phyloP scores from a whole-genome alignment of 2,329 filamentous ascomycete species.

The Xylaria digitata region DNA sequence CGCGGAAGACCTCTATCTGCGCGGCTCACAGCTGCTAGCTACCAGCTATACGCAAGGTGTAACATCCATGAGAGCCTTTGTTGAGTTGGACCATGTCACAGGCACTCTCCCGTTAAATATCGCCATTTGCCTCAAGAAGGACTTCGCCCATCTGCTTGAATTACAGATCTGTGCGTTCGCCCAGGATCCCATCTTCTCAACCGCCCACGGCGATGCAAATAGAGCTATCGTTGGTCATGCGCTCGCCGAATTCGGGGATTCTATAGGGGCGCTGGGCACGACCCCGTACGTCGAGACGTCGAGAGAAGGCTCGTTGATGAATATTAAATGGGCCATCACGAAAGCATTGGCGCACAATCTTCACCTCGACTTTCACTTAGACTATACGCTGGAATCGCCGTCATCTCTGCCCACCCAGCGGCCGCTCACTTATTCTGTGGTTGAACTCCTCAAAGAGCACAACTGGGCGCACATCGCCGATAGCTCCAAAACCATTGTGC shows the following conservation, averaged over 20 bases:
- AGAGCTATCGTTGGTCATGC: constrained; percentile 57
- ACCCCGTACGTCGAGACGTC: constrained; percentile 76
- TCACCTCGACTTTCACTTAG: constrained; percentile 77
- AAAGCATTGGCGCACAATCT: constrained; percentile 62
- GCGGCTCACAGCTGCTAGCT: constrained; percentile 73
- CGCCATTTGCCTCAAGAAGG: constrained; percentile 66
- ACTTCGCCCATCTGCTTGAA: constrained; percentile 64
- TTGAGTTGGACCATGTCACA: constrained; percentile 75
- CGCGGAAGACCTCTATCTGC: constrained; percentile 68
- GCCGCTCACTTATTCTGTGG: constrained; percentile 65
- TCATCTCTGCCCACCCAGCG: constrained; percentile 48
- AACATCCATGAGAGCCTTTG: constrained; percentile 76
- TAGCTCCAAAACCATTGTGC: constrained; percentile 62
- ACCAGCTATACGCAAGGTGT: constrained; percentile 74
- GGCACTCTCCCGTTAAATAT: constrained; percentile 57
- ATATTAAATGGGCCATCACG: constrained; percentile 72
- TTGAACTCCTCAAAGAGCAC: constrained; percentile 61
- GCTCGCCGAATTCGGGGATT: constrained; percentile 45
- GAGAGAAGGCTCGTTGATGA: constrained; percentile 60
- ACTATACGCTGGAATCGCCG: constrained; percentile 70
- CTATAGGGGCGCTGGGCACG: constrained; percentile 71
- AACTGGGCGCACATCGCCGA: constrained; percentile 59
- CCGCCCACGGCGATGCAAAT: constrained; percentile 61
- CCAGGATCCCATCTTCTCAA: constrained; percentile 74
- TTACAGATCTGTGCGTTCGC: constrained; percentile 78